A percentile compares a stretch with the other conserved stretches of the same genome.
These are phyloP conservation scores for Lasiodiplodia gonubiensis DNA, from an alignment of 2,329 filamentous ascomycete species.

Conservation along the genomic window DNA sequence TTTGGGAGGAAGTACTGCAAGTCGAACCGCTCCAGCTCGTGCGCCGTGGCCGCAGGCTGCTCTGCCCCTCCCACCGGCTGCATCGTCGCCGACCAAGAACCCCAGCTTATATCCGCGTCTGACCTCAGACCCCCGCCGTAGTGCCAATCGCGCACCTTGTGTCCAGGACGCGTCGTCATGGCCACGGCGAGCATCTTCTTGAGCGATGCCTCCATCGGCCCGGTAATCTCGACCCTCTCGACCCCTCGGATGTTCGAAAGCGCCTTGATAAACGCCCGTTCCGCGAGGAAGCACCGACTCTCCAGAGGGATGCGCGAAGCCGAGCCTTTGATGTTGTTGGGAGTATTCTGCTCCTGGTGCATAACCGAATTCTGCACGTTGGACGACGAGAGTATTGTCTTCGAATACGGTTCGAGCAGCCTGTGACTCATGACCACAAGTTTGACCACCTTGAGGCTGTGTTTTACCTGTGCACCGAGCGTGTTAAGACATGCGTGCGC, in stretches of 20 bases:
- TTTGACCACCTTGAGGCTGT: slow-evolving; percentile 14
- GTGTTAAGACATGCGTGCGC: neutral
- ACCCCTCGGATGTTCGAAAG: slow-evolving; percentile 34
- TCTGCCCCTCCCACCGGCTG: slow-evolving; percentile 1
- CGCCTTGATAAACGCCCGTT: slow-evolving; percentile 31
- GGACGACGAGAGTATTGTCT: slow-evolving; percentile 28
- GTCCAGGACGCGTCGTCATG: slow-evolving; percentile 14
- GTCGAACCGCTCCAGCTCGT: neutral
- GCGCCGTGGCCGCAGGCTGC: neutral
- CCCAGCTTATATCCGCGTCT: slow-evolving; percentile 4
- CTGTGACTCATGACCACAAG: slow-evolving; percentile 1
- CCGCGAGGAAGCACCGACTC: slow-evolving; percentile 19
- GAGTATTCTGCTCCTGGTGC: neutral
- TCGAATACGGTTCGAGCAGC: slow-evolving; percentile 30
- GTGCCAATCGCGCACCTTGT: slow-evolving; percentile 9
- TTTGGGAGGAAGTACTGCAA: neutral
- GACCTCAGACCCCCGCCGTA: slow-evolving; percentile 8
- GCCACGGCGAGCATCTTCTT: slow-evolving; percentile 15
- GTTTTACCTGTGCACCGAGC: neutral
- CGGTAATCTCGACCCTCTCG: slow-evolving; percentile 28
- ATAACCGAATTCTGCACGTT: neutral
- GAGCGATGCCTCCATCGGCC: slow-evolving; percentile 3
- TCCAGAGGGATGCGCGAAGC: neutral
- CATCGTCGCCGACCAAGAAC: slow-evolving; percentile 12
- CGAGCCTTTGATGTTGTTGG: neutral